Percentiles rank a stretch among this genome's conserved stretches.
Evolutionary conservation across 2,329 filamentous ascomycete species (phyloP).

Genomic region (Claviceps citrina): DNA sequence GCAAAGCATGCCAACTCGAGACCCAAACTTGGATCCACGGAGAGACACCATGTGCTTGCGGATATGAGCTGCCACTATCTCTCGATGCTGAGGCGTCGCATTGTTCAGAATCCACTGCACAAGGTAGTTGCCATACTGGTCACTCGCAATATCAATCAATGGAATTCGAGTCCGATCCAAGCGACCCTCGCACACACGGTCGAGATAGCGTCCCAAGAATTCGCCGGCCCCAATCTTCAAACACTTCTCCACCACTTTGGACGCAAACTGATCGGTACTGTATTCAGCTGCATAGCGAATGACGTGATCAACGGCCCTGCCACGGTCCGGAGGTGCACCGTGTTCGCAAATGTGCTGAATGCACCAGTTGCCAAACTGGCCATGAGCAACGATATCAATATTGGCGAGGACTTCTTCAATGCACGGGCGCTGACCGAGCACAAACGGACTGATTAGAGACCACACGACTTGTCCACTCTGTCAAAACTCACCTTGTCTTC

Average conservation of each 20-base stretch:
- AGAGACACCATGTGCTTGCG: conserved; percentile 99
- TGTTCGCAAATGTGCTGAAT: conserved; percentile 99
- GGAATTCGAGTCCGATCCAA: conserved; percentile 87
- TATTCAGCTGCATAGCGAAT: conserved; percentile 88
- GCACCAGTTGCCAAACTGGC: conserved; percentile 98
- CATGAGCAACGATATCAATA: conserved; percentile 91
- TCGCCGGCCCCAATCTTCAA: conserved; percentile 88
- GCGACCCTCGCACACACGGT: conserved; percentile 83
- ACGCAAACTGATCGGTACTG: conserved; percentile 97
- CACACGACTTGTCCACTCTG: too few relatives aligned
- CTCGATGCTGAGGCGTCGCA: conserved; percentile 72
- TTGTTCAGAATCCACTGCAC: conserved; percentile 95
- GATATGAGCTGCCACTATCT: conserved; percentile 85
- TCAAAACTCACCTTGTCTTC: conserved; percentile 82
- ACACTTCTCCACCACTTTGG: conserved; percentile 97
- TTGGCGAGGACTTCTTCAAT: conserved; percentile 92
- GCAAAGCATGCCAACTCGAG: conserved; percentile 95
- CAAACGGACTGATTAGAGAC: not conserved
- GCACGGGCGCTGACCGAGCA: conserved; percentile 62
- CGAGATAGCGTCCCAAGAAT: conserved; percentile 82
- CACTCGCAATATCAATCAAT: conserved; percentile 92
- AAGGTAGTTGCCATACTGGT: conserved; percentile 97
- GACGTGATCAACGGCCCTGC: conserved; percentile 87
- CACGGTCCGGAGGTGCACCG: conserved; percentile 77
- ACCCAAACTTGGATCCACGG: conserved; percentile 94